These are phyloP conservation scores for Populus euphratica DNA, from an alignment of 345 rosid species.

Conservation along the genomic window DNA sequence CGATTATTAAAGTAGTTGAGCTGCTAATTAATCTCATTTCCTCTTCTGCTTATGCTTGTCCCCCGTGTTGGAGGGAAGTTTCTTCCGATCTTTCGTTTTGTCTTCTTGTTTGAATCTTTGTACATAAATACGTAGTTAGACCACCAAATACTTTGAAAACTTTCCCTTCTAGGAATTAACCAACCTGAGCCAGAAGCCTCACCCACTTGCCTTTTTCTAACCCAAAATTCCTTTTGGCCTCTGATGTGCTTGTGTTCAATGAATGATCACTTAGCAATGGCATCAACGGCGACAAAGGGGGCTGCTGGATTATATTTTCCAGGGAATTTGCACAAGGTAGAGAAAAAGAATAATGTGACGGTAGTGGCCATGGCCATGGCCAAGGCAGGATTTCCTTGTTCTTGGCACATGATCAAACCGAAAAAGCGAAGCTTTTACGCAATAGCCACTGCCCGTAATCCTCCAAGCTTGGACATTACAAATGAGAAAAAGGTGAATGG, in stretches of 20 bases:
- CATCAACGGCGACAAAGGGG: conserved; percentile 26
- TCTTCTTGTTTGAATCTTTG: not conserved
- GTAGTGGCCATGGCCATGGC: conserved; percentile 5
- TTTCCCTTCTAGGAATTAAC: not conserved
- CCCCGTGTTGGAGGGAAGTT: not conserved
- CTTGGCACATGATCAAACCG: not conserved
- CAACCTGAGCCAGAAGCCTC: not conserved
- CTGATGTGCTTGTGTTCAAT: not conserved
- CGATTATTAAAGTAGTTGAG: conserved; percentile 10
- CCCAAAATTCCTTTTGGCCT: not conserved
- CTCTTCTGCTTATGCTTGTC: not conserved
- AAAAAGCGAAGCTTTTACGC: conserved; percentile 1
- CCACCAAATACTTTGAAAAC: conserved; percentile 13
- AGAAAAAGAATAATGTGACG: not conserved
- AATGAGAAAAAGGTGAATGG: conserved; percentile 35
- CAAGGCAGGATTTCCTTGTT: conserved; percentile 7
- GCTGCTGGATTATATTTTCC: not conserved
- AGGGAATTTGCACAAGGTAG: not conserved
- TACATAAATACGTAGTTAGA: conserved; percentile 18
- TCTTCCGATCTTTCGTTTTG: not conserved
- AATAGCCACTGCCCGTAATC: conserved; percentile 12
- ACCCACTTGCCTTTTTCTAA: not conserved
- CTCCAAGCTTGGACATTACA: conserved; percentile 15
- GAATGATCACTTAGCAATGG: conserved; percentile 4
- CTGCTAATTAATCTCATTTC: not conserved